Evolutionary conservation across 2,329 filamentous ascomycete species (phyloP).

Genomic region (Epichloe scottii): DNA sequence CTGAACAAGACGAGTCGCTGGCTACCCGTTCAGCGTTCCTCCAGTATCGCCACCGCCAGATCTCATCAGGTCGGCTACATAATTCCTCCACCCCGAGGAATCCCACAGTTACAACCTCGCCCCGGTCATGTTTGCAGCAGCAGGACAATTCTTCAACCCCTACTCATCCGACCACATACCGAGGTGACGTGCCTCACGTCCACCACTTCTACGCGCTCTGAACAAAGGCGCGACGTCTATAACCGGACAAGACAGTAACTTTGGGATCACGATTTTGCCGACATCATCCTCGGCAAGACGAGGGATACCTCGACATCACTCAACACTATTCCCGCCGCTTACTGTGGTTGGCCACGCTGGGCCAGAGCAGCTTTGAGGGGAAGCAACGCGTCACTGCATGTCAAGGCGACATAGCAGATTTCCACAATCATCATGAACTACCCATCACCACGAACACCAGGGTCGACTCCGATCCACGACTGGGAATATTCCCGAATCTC

Average conservation of each 20-base stretch:
- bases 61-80: constrained; percentile 18
- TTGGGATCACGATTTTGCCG: background rate
- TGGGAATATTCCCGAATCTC: constrained; percentile 41
- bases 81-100: constrained; percentile 19
- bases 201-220: constrained; percentile 25
- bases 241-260: background rate
- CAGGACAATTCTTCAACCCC: constrained; percentile 40
- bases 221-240: background rate
- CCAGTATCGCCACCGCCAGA: constrained; percentile 14
- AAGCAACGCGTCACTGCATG: constrained; percentile 11
- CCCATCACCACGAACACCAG: constrained; percentile 27
- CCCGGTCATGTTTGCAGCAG: constrained; percentile 43
- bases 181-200: constrained; percentile 43
- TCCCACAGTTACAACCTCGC: constrained; percentile 15
- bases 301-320: background rate
- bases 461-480: constrained; percentile 36
- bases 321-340: background rate
- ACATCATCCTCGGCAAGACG: background rate
- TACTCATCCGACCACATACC: constrained; percentile 48
- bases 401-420: constrained; percentile 22
- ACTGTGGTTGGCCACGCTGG: constrained; percentile 9
- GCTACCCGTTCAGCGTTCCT: constrained; percentile 16
- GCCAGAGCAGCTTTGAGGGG: constrained; percentile 1
- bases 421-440: constrained; percentile 27
- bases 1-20: constrained; percentile 11